Evolutionary conservation across 305 asterid species (phyloP).

Genomic region (Plantago lanceolata): DNA sequence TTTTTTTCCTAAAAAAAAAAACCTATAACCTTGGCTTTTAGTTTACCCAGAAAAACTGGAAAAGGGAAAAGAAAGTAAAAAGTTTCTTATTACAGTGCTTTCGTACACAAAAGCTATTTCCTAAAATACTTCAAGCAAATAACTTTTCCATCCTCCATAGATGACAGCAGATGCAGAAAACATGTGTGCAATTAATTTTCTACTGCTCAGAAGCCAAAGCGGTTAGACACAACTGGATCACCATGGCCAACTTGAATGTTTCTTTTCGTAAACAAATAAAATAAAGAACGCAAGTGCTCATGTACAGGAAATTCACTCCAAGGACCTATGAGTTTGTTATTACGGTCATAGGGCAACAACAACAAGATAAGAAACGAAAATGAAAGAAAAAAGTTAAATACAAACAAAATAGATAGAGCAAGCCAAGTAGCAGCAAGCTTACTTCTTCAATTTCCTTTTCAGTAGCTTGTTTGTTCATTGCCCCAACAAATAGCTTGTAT

Average conservation of each 20-base stretch:
- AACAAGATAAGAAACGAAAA: slow-evolving; percentile 9
- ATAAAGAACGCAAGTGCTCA: slow-evolving; percentile 5
- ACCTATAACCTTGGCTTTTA: no score
- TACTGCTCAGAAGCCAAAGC: slow-evolving; percentile 5
- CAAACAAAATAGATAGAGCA: slow-evolving; percentile 11
- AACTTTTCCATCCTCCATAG: no score
- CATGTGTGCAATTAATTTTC: neutral
- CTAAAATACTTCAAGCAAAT: no score
- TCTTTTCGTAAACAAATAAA: neutral
- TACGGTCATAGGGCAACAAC: neutral
- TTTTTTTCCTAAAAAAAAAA: no score
- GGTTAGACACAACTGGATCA: neutral
- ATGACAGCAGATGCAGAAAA: neutral
- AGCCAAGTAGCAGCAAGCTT: slow-evolving; percentile 30
- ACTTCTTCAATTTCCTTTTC: slow-evolving; percentile 97
- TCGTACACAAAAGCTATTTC: neutral
- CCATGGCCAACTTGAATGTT: neutral
- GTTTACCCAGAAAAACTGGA: no score
- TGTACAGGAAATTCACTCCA: slow-evolving; percentile 9
- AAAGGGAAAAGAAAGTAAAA: no score
- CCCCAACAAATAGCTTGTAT: slow-evolving; percentile 88
- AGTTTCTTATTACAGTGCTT: neutral
- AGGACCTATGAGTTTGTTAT: neutral
- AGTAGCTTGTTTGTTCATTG: slow-evolving; percentile 80
- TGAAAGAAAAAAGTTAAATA: slow-evolving; percentile 1